A percentile compares a stretch with the other conserved stretches of the same genome.
Evolutionary conservation across 2,329 filamentous ascomycete genomes (phyloP).

Genomic region (Microdochium bolleyi): DNA sequence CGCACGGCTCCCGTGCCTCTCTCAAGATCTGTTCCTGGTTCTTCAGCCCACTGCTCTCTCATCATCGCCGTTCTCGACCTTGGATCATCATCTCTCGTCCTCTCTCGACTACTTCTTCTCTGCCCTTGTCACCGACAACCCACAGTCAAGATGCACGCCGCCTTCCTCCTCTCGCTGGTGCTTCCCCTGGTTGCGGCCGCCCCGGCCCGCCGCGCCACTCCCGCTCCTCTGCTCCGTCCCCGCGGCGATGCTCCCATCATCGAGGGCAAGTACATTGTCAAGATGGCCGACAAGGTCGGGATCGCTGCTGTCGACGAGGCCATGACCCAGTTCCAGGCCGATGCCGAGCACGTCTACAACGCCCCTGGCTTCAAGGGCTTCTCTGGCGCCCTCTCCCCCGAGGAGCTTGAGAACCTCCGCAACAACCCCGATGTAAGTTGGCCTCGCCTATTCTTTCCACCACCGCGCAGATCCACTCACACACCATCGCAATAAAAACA

Average conservation of each 20-base stretch:
- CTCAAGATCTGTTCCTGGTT: not conserved
- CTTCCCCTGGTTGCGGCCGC: conserved; percentile 20
- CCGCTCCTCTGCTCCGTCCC: conserved; percentile 19
- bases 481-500: conserved; percentile 7
- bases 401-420: conserved; percentile 30
- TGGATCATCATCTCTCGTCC: not conserved
- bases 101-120: not conserved
- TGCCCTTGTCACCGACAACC: not conserved
- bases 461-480: conserved; percentile 2
- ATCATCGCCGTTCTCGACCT: not conserved
- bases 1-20: not conserved
- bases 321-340: conserved; percentile 13
- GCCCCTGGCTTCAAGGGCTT: conserved; percentile 30
- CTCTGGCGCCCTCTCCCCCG: conserved; percentile 30
- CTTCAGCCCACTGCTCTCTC: not conserved
- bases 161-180: conserved; percentile 11
- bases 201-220: conserved; percentile 19
- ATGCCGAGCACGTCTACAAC: conserved; percentile 22
- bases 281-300: conserved; percentile 27
- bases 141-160: conserved; percentile 15
- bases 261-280: conserved; percentile 36
- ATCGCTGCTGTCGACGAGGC: conserved; percentile 21
- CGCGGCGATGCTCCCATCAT: conserved; percentile 17
- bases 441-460: not conserved
- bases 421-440: conserved; percentile 28